Evolutionary conservation across 768 basidiomycete species (phyloP), one percentile per base, ranked within the genome.

Genomic region (Xerocomellus intermedius): DNA sequence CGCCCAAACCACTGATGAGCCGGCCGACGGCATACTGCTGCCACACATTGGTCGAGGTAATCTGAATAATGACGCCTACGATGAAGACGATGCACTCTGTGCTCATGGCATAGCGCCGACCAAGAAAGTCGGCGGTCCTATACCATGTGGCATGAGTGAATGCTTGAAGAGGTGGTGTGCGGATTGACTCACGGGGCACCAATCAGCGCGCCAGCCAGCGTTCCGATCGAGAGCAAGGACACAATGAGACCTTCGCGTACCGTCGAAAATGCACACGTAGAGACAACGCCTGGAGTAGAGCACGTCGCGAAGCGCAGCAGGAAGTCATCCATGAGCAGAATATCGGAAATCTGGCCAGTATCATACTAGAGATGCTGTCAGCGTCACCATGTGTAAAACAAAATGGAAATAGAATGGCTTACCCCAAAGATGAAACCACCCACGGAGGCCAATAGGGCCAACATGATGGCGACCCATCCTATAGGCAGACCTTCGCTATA

Each of bases 221-320:
- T 87, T 14, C 88, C 89, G 59, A 89, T 85, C 13, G 78, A 80
- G n/a, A 89, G 76, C 16, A 89, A 70, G n/a, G 79, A 74, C 49
- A 89, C 87, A 56, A 90, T 86, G 43, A 89, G 76, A 32, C 87
- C 83, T 50, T 80, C 77, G 10, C 85, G 77, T 4, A 83, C 82
- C 17, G 67, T 77, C 28, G 76, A 71, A 67, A 87, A 89, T 16
- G 69, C 55, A 65, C 85, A 86, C 2, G 77, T 75, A 8, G 65
- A 60, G 3, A 64, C 68, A 45, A 73, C 75, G 10, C 72, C 67
- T 2, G 73, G 74, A 21, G 69, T 73, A 0, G 67, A 52, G 63
- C 84, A 85, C 16, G 72, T 69, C 2, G 78, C 86, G 63, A 91
- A 89, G 14, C 87, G 82, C 10, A 75, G 70, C 35, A 79, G 71